These are phyloP conservation scores for Pisolithus tinctorius DNA, from an alignment of 768 basidiomycete genomes.

Conservation along the genomic window DNA sequence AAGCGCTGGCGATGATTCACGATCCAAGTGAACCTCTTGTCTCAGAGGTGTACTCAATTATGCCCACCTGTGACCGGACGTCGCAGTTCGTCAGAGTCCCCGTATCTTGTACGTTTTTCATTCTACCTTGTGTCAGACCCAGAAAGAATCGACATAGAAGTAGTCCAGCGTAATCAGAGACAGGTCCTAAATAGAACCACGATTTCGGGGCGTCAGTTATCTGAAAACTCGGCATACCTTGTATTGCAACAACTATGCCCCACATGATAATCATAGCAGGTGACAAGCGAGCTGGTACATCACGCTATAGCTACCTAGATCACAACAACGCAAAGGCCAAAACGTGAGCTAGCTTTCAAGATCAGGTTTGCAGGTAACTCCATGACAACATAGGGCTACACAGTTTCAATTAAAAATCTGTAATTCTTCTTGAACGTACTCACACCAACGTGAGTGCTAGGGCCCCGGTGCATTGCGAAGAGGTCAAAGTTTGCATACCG, in stretches of 20 bases:
- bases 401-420: too few relatives aligned
- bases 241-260: too few relatives aligned
- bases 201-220: not conserved
- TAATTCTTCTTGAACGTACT: not conserved
- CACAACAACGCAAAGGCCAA: not conserved
- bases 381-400: too few relatives aligned
- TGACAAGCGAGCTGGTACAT: too few relatives aligned
- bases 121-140: constrained; percentile 54
- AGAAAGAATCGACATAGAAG: constrained; percentile 41
- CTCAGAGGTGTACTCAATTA: too few relatives aligned
- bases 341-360: too few relatives aligned
- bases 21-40: too few relatives aligned
- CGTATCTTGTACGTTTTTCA: not conserved
- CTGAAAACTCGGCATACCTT: not conserved
- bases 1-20: too few relatives aligned
- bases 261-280: too few relatives aligned
- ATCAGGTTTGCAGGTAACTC: too few relatives aligned
- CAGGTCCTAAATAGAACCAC: constrained; percentile 31
- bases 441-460: constrained; percentile 24
- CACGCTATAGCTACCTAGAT: too few relatives aligned
- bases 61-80: too few relatives aligned
- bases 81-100: not conserved
- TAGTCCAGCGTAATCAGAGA: constrained; percentile 45
- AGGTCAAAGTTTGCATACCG: constrained; percentile 39
- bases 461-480: constrained; percentile 28